Base-by-base conservation (phyloP, 306 rosid species). In the Ceratonia siliqua region DNA sequence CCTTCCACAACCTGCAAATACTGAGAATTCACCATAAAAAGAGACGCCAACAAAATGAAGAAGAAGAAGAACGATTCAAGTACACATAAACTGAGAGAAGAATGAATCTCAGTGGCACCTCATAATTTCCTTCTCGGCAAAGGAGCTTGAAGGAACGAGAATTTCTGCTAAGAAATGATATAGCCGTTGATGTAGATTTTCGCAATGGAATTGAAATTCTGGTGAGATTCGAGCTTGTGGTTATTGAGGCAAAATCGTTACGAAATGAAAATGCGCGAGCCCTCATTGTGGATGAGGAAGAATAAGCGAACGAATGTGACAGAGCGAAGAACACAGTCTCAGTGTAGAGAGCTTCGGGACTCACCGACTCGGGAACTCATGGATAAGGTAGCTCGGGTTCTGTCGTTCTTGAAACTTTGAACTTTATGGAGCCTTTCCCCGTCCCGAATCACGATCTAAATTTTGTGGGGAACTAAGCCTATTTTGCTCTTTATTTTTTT, bases 1-100 rank as follows among this genome's bases (percentile, higher is more conserved):
- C 79, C 85, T 41, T 79, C 82, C 6, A 65, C 11, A 27, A 66
- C 68, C 54, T 73, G 43, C 36, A 28, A 24, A 12, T n/a, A 24
- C 68, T 12, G 21, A 41, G 21, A 56, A 56, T 17, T 8, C 52
- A 42, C 52, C 12, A 10, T 0, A 15, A 36, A 39, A 10, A 36
- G 33, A 38, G 3, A 55, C 7, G 30, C 7, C 64, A 11, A 5
- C 55, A 56, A 5, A 14, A 20, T 1, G 4, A 8, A n/a, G n/a
- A n/a, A n/a, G n/a, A 8, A 73, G 1, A 38, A 30, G n/a, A 10
- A 48, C 6, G 2, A 28, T 11, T 56, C 22, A 9, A 22, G 55
- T 42, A 56, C 28, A 61, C 52, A 48, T 64, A 57, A 3, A 15
- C 30, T 5, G 6, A 30, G 30, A 38, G n/a, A 22, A 28, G 15